Evolutionary conservation across 1,139 yeast species (phyloP), one percentile per base, ranked within the genome.

Genomic region (Yamadazyma diospyri): DNA sequence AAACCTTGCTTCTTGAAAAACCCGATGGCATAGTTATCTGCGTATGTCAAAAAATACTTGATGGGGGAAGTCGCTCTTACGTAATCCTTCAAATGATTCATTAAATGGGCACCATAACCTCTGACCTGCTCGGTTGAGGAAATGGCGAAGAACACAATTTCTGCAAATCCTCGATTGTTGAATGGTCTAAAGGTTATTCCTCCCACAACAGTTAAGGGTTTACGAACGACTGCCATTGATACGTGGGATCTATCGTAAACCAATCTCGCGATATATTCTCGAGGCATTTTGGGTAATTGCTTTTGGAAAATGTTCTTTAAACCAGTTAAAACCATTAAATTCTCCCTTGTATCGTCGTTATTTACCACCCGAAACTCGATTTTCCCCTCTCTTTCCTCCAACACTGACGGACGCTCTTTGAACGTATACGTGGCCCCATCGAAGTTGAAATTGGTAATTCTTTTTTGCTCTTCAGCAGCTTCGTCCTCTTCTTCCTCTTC

Each of bases 1-100:
- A 92, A 92, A 1, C 99, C 99, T 59, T 92, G 99, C 55, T 92
- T 92, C 52, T 89, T 89, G 69, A 92, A 92, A 58, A 92, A 92
- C 2, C 99, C 99, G 59, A 92, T 92, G 35, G 99, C 99, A 59
- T 92, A 92, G 59, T 92, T 92, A 65, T 92, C 99, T 3, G 99
- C 99, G 60, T 92, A 92, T 0, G 99, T 94, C 43, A 92, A 60
- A 53, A 94, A 94, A 55, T 92, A 83, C 60, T 78, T 81, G 34
- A 94, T 81, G 11, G 84, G 86, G 3, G 95, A 78, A 0, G 97
- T 88, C 16, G 92, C 84, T 46, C 89, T 71, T 27, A 92, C 97
- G 54, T 92, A 92, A 57, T 92, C 98, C 54, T 92, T 92, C 45
- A 92, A 65, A 61, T 92, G 99, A 59, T 94, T 92, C 99, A 92